Conservation (phyloP, 2,329 filamentous ascomycete species). For the Cryphonectria carpinicola region DNA sequence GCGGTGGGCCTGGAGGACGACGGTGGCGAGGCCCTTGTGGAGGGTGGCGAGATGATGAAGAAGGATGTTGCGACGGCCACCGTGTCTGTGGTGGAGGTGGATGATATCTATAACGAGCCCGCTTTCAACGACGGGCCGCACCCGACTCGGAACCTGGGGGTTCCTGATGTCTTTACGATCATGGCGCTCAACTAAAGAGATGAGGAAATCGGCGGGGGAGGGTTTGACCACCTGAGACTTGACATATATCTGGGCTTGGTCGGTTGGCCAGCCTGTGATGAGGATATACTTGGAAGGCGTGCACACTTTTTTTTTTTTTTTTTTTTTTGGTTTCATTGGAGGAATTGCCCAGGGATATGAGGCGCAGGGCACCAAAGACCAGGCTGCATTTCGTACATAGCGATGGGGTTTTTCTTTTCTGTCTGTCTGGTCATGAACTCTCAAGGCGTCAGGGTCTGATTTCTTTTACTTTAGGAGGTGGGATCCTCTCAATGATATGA, state of each 20-base stretch:
- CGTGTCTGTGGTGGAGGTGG: constrained; percentile 12
- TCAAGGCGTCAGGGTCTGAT: background rate
- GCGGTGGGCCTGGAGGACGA: constrained; percentile 34
- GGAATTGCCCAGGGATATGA: background rate
- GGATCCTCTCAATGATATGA: background rate
- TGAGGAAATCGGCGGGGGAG: background rate
- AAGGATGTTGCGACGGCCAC: background rate
- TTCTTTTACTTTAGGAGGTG: background rate
- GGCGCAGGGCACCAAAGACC: background rate
- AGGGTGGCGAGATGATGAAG: background rate
- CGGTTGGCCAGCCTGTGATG: background rate
- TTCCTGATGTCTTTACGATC: constrained; percentile 44
- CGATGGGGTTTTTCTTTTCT: constrained; percentile 11
- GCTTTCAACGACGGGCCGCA: constrained; percentile 36
- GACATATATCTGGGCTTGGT: background rate
- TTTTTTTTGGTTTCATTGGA: background rate
- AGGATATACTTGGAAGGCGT: background rate
- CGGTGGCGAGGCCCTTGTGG: constrained; percentile 23
- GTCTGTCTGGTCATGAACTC: constrained; percentile 26
- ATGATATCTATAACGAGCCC: constrained; percentile 30
- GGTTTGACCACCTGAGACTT: background rate
- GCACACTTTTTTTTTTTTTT: background rate
- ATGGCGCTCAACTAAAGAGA: constrained; percentile 41
- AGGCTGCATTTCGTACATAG: constrained; percentile 17
- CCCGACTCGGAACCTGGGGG: constrained; percentile 41